Evolutionary conservation across 2,329 filamentous ascomycete species (phyloP), one percentile per base, ranked within the genome.

Genomic region (Stagonosporopsis chrysanthemi): DNA sequence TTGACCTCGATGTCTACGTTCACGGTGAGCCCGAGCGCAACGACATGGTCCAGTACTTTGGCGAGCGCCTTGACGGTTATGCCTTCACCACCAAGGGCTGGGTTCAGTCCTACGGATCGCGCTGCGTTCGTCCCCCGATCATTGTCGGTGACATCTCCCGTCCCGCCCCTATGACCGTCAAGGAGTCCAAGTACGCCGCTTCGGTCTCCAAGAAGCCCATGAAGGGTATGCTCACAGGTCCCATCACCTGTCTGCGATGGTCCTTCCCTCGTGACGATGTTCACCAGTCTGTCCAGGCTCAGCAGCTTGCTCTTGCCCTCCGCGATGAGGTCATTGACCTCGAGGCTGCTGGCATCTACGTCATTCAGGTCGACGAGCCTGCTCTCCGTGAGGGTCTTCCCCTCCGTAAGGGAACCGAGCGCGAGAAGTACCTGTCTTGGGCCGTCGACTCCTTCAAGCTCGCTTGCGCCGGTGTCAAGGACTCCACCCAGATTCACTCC

Each of bases 31-130:
- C 95, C 60, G 95, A 99, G 88, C 92, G 95, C 80, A 99, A 99
- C 84, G 95, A 99, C 88, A 99, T 99, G 95, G 95, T 99, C 51
- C 95, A 99, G 83, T 99, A 97, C 89, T 99, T 99, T 73, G 95
- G 95, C 81, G 95, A 99, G 88, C 90, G 92, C 75, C 86, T 99
- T 64, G 88, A 96, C 74, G 95, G 95, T 75, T 99, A 98, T 80
- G 90, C 92, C 78, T 99, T 99, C 88, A 99, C 95, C 79, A 98
- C 94, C 79, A 91, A 97, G 83, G 95, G 91, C 71, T 99, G 95
- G 95, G 95, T 99, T 56, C 92, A 99, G 87, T 92, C 88, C 73
- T 99, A 99, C 81, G 95, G 95, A 75, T 99, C 95, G 69, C 95
- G 95, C 76, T 99, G 95, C 81, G 95, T 99, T 72, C 91, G 95